A percentile compares a stretch with the other conserved stretches of the same genome.
phyloP scores from a whole-genome alignment of 352 stramenopile genomes.

The Globisporangium yorkense region DNA sequence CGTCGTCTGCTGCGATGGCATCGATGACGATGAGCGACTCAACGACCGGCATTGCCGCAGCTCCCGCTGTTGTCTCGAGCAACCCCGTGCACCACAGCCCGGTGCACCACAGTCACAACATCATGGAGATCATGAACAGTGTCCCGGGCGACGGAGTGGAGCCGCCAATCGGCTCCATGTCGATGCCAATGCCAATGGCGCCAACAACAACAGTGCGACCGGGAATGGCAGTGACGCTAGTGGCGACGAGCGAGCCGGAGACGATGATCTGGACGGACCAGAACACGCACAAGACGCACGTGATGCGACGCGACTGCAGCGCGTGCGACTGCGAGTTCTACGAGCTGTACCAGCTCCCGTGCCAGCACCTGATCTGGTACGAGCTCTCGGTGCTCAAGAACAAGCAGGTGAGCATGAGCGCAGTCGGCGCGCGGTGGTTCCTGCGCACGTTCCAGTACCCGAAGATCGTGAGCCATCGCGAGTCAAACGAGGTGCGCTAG shows the following conservation, averaged over 20 bases:
- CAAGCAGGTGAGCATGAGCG: slow-evolving; percentile 59
- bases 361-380: slow-evolving; percentile 72
- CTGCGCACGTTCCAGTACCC: slow-evolving; percentile 62
- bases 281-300: slow-evolving; percentile 43
- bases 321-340: slow-evolving; percentile 67
- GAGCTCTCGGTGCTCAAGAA: slow-evolving; percentile 55
- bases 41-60: neutral
- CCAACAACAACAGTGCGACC: neutral
- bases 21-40: neutral
- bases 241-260: slow-evolving; percentile 1
- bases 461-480: slow-evolving; percentile 45
- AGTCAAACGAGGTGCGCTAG: slow-evolving; percentile 58
- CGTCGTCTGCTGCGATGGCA: neutral
- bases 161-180: neutral
- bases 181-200: neutral
- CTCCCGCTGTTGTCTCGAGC: neutral
- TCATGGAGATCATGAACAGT: neutral
- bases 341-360: slow-evolving; percentile 55
- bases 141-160: neutral
- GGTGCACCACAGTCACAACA: neutral
- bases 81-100: neutral
- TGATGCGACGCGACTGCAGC: slow-evolving; percentile 52
- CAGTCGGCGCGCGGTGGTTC: slow-evolving; percentile 56
- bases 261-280: slow-evolving; percentile 55
- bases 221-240: no score